These are phyloP conservation scores for Rubus parviflorus DNA, from an alignment of 306 rosid genomes.

Conservation along the genomic window DNA sequence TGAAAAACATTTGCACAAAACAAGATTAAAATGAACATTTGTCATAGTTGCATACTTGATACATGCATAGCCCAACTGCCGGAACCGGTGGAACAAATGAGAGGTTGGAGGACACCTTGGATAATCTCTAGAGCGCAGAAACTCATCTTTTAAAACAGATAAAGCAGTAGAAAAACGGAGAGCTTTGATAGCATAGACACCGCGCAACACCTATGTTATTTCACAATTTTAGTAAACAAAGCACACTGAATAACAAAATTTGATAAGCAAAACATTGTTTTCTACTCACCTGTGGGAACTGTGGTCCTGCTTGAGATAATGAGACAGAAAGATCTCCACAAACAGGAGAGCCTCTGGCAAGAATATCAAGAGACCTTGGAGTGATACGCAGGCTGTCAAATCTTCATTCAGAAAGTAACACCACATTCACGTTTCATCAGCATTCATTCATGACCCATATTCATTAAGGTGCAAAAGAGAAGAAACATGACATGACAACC, in stretches of 20 bases:
- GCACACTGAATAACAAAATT: slow-evolving; percentile 22
- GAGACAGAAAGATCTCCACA: slow-evolving; percentile 99
- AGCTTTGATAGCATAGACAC: slow-evolving; percentile 89
- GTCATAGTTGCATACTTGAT: slow-evolving; percentile 65
- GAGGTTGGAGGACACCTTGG: slow-evolving; percentile 98
- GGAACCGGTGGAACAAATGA: slow-evolving; percentile 83
- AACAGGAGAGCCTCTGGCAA: slow-evolving; percentile 94
- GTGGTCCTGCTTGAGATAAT: slow-evolving; percentile 97
- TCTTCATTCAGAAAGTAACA: slow-evolving; percentile 55
- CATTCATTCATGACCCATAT: slow-evolving; percentile 7
- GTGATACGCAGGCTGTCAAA: slow-evolving; percentile 98
- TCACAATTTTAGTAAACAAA: slow-evolving; percentile 35
- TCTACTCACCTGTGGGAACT: slow-evolving; percentile 84
- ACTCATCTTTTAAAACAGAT: slow-evolving; percentile 87
- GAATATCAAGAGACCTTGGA: slow-evolving; percentile 93
- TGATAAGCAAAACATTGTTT: slow-evolving; percentile 19
- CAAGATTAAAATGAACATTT: slow-evolving; percentile 15
- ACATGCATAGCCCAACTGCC: slow-evolving; percentile 90
- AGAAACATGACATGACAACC: slow-evolving; percentile 23
- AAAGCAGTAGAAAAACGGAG: slow-evolving; percentile 83
- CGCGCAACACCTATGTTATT: slow-evolving; percentile 76
- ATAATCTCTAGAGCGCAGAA: slow-evolving; percentile 95
- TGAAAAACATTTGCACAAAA: slow-evolving; percentile 10
- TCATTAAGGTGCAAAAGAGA: slow-evolving; percentile 8
- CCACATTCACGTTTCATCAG: slow-evolving; percentile 27